phyloP scores from a whole-genome alignment of 2,329 filamentous ascomycete genomes.

The Arthrobotrys sphaeroides region DNA sequence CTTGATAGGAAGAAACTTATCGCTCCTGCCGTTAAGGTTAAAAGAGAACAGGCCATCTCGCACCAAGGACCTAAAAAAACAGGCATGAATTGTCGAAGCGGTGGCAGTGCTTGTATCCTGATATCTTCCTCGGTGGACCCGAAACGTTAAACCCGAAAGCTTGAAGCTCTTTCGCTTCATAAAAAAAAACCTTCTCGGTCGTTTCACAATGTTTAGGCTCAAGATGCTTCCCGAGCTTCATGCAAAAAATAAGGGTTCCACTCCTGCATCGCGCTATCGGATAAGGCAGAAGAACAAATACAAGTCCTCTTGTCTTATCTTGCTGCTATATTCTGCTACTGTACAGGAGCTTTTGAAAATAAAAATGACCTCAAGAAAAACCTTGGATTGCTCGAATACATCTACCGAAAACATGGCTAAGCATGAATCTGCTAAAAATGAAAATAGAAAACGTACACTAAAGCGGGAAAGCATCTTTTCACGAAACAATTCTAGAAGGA shows the following conservation, averaged over 20 bases:
- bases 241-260: background rate
- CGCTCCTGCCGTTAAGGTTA: slow-evolving; percentile 39
- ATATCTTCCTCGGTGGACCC: slow-evolving; percentile 22
- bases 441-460: background rate
- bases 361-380: background rate
- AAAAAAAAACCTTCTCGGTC: background rate
- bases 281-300: slow-evolving; percentile 10
- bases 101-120: slow-evolving; percentile 44
- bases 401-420: slow-evolving; percentile 25
- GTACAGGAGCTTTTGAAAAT: background rate
- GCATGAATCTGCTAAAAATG: slow-evolving; percentile 10
- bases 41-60: background rate
- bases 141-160: background rate
- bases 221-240: slow-evolving; percentile 25
- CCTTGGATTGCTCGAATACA: slow-evolving; percentile 3
- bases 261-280: slow-evolving; percentile 18
- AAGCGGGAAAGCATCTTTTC: background rate
- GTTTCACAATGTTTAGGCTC: slow-evolving; percentile 51
- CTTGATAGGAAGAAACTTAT: slow-evolving; percentile 23
- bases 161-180: slow-evolving; percentile 18
- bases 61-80: background rate
- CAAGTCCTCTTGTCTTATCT: slow-evolving; percentile 40
- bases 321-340: slow-evolving; percentile 21
- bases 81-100: slow-evolving; percentile 44
- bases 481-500: background rate